Evolutionary conservation across 2,329 filamentous ascomycete species (phyloP).

Genomic region (Fusarium illudens): DNA sequence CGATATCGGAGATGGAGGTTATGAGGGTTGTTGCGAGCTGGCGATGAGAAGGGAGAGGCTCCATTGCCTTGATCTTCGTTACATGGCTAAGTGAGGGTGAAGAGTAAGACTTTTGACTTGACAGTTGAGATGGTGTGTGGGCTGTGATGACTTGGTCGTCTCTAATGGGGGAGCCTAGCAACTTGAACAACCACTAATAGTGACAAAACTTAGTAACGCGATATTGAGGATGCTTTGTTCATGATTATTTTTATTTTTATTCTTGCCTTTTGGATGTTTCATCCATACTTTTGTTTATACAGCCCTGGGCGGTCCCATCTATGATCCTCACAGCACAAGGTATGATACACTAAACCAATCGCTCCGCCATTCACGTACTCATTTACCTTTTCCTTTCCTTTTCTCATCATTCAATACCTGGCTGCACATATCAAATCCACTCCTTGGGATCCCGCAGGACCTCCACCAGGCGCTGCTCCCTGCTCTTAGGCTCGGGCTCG

Average conservation of each 20-base stretch:
- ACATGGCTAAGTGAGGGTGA: conserved; percentile 12
- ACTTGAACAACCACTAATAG: neutral
- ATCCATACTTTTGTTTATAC: conserved; percentile 24
- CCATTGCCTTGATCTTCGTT: conserved; percentile 30
- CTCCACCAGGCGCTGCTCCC: conserved; percentile 83
- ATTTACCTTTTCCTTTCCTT: neutral
- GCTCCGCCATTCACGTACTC: conserved; percentile 14
- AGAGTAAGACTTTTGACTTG: conserved; percentile 5
- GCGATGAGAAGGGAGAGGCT: conserved; percentile 47
- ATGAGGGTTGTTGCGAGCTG: conserved; percentile 61
- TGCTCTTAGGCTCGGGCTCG: conserved; percentile 75
- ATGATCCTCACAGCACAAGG: conserved; percentile 18
- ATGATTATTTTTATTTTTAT: conserved; percentile 13
- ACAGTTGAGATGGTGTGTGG: conserved; percentile 4
- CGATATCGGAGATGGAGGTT: conserved; percentile 47
- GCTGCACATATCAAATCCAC: conserved; percentile 62
- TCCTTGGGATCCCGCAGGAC: conserved; percentile 71
- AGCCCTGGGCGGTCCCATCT: conserved; percentile 28
- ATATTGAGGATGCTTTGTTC: neutral
- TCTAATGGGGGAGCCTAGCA: neutral
- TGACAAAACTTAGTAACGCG: neutral
- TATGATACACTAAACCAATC: conserved; percentile 37
- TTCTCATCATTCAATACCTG: neutral
- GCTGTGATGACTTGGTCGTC: neutral
- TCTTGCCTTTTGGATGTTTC: neutral